phyloP scores from a whole-genome alignment of 1,139 yeast genomes.

The Candida sojae region DNA sequence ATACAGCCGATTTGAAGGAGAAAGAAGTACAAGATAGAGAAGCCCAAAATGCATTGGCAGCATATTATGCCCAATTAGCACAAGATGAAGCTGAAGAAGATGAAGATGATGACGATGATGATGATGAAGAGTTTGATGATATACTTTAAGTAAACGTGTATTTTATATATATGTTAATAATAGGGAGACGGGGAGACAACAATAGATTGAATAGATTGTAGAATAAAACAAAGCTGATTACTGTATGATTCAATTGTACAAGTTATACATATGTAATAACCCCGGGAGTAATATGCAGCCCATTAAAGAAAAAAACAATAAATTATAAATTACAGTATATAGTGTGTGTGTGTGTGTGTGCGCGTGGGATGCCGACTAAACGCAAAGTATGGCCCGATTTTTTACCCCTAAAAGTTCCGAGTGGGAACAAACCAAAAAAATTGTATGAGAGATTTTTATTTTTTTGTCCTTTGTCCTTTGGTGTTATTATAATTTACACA shows the following conservation, averaged over 20 bases:
- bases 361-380: too few relatives aligned
- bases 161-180: background rate
- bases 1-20: background rate
- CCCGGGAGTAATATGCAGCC: too few relatives aligned
- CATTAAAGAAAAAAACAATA: too few relatives aligned
- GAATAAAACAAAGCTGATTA: too few relatives aligned
- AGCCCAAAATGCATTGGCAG: slow-evolving; percentile 77
- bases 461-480: background rate
- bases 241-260: too few relatives aligned
- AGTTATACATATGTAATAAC: too few relatives aligned
- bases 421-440: too few relatives aligned
- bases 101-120: slow-evolving; percentile 44
- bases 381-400: background rate
- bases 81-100: slow-evolving; percentile 62
- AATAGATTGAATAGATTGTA: too few relatives aligned
- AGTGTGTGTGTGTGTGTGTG: background rate
- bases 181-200: too few relatives aligned
- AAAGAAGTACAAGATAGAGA: slow-evolving; percentile 54
- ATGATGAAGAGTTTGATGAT: slow-evolving; percentile 47
- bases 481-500: too few relatives aligned
- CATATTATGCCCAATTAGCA: slow-evolving; percentile 73
- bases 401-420: background rate
- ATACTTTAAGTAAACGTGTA: slow-evolving; percentile 6
- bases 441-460: too few relatives aligned
- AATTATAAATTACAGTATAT: too few relatives aligned